These are phyloP conservation scores for Vigna radiata DNA, from an alignment of 306 rosid genomes.

Conservation along the genomic window DNA sequence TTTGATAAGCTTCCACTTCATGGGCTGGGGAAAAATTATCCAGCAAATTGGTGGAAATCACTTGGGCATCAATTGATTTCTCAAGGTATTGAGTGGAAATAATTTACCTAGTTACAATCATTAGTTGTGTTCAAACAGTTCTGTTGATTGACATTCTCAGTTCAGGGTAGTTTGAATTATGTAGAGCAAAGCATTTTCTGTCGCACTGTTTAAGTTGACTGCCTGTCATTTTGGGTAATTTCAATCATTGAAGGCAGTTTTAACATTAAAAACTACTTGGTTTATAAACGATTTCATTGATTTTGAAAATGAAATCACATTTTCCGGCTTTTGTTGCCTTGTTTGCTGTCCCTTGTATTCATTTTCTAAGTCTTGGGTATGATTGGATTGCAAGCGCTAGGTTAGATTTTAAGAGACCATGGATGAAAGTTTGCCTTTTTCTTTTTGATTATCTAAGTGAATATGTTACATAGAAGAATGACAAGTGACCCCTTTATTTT, in stretches of 20 bases:
- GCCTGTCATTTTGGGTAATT: constrained; percentile 23
- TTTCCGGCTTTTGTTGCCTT: constrained; percentile 29
- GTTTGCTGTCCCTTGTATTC: constrained; percentile 15
- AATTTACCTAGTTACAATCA: constrained; percentile 24
- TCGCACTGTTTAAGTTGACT: constrained; percentile 27
- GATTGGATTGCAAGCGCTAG: constrained; percentile 32
- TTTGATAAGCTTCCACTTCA: constrained; percentile 91
- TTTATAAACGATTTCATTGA: constrained; percentile 13
- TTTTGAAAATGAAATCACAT: constrained; percentile 34
- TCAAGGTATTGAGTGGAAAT: constrained; percentile 60
- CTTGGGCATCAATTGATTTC: constrained; percentile 73
- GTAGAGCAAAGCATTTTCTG: constrained; percentile 18
- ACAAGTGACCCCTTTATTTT: constrained; percentile 24
- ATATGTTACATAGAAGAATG: constrained; percentile 20
- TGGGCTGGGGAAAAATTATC: constrained; percentile 82
- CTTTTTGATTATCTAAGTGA: constrained; percentile 18
- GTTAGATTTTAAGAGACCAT: constrained; percentile 11
- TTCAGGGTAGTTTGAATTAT: constrained; percentile 39
- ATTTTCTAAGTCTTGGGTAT: constrained; percentile 17
- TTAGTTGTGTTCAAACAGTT: constrained; percentile 25
- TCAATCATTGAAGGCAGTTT: constrained; percentile 27
- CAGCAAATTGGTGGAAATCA: constrained; percentile 94
- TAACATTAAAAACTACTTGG: constrained; percentile 3
- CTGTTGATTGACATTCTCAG: constrained; percentile 18
- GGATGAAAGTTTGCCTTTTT: constrained; percentile 21